phyloP scores from a whole-genome alignment of 768 basidiomycete genomes.

The Daedalea quercina region DNA sequence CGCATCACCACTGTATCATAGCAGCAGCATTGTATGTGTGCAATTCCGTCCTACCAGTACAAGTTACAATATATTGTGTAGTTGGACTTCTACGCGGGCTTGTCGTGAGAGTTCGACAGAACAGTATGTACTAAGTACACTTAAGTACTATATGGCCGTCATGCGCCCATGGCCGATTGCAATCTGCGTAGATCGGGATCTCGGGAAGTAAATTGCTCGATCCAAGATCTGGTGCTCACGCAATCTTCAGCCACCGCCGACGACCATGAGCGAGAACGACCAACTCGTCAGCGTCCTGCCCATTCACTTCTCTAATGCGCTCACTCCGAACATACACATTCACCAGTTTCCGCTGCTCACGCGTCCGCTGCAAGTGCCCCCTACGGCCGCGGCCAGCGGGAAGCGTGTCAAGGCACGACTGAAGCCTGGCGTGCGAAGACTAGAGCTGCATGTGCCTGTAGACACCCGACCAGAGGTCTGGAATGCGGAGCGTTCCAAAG shows the following conservation, averaged over 20 bases:
- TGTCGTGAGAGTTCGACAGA: not conserved
- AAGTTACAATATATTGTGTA: not conserved
- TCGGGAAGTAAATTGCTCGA: not conserved
- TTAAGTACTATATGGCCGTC: no score
- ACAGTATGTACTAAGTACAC: no score
- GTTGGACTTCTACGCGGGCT: not conserved
- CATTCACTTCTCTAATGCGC: constrained; percentile 59
- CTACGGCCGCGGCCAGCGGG: constrained; percentile 64
- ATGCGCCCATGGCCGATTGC: not conserved
- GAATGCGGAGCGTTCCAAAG: constrained; percentile 64
- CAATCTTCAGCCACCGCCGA: not conserved
- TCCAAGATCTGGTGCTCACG: not conserved
- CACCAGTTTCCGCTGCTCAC: constrained; percentile 79
- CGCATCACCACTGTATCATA: not conserved
- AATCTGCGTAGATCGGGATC: not conserved
- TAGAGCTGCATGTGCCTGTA: constrained; percentile 79
- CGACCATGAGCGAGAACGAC: constrained; percentile 34
- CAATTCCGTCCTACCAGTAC: not conserved
- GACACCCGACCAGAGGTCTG: constrained; percentile 78
- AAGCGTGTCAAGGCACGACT: constrained; percentile 71
- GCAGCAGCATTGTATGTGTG: not conserved
- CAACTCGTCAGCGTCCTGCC: constrained; percentile 64
- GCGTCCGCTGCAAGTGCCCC: constrained; percentile 69
- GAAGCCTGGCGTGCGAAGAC: constrained; percentile 52
- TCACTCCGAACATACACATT: constrained; percentile 59